phyloP scores from a whole-genome alignment of 495 filamentous ascomycete genomes.

The Trichoderma parareesei region DNA sequence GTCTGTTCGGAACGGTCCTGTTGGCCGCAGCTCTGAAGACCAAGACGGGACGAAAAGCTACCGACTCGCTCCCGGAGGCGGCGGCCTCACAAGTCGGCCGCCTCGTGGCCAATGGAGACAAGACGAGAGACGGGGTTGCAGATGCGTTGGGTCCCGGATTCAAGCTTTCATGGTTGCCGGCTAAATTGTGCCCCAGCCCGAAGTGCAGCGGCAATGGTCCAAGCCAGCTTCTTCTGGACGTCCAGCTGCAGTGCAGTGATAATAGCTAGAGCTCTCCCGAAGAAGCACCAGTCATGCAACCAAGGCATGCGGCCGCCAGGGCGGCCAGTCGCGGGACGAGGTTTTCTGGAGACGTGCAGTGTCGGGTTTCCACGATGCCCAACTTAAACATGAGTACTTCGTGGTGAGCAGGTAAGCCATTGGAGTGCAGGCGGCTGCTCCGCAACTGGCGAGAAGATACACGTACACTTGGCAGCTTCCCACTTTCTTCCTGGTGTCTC shows the following conservation, averaged over 20 bases:
- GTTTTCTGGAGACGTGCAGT: not conserved
- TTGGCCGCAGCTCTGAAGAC: not conserved
- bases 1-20: not conserved
- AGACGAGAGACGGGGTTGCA: not conserved
- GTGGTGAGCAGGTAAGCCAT: too few relatives aligned
- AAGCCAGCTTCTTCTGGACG: not conserved
- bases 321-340: not conserved
- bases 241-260: not conserved
- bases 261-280: not conserved
- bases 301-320: not conserved
- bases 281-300: not conserved
- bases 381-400: not conserved
- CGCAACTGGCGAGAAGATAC: not conserved
- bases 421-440: too few relatives aligned
- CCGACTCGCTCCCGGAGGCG: too few relatives aligned
- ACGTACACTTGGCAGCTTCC: not conserved
- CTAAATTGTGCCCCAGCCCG: not conserved
- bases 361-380: not conserved
- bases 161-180: conserved; percentile 4
- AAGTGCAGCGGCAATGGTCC: not conserved
- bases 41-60: not conserved
- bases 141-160: not conserved
- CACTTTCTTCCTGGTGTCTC: not conserved
- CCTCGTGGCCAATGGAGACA: conserved; percentile 7
- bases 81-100: not conserved